These are phyloP conservation scores for Fusarium equiseti DNA, from an alignment of 2,329 filamentous ascomycete species.

Conservation along the genomic window DNA sequence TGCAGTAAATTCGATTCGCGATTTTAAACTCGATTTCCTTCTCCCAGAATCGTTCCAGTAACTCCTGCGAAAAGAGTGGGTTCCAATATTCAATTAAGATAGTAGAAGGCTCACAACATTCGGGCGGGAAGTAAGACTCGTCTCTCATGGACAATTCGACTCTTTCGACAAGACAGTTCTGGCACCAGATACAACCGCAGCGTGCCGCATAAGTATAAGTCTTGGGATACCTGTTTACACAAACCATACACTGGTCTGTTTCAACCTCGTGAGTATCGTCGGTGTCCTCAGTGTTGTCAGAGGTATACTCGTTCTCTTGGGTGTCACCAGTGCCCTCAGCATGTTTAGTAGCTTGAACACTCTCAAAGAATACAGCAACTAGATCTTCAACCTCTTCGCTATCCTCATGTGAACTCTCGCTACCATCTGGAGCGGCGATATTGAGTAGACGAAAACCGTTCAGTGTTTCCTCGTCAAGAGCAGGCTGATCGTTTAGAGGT, in stretches of 20 bases:
- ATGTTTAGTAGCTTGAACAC: not conserved
- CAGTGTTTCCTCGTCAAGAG: not conserved
- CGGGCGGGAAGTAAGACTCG: slow-evolving; percentile 65
- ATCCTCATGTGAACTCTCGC: fast-evolving
- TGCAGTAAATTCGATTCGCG: slow-evolving; percentile 64
- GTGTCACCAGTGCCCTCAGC: too few species aligned
- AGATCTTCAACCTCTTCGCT: too few species aligned
- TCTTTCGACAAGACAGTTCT: slow-evolving; percentile 57
- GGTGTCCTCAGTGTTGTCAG: not conserved
- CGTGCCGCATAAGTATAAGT: too few species aligned
- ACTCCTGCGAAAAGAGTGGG: slow-evolving; percentile 3
- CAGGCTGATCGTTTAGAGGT: not conserved
- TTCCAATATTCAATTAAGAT: too few species aligned
- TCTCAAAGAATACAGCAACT: too few species aligned
- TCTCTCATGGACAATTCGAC: slow-evolving; percentile 58
- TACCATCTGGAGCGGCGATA: too few species aligned
- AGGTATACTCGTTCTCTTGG: too few species aligned
- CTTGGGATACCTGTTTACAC: too few species aligned
- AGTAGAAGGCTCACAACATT: slow-evolving; percentile 57
- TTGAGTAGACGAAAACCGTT: not conserved
- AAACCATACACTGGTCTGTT: too few species aligned
- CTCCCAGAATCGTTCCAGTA: slow-evolving; percentile 53
- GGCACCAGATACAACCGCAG: slow-evolving; percentile 57
- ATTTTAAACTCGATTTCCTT: slow-evolving; percentile 64
- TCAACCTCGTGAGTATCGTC: too few species aligned